Conservation (phyloP, 2,329 filamentous ascomycete genomes). For the Stromatinia cepivora region DNA sequence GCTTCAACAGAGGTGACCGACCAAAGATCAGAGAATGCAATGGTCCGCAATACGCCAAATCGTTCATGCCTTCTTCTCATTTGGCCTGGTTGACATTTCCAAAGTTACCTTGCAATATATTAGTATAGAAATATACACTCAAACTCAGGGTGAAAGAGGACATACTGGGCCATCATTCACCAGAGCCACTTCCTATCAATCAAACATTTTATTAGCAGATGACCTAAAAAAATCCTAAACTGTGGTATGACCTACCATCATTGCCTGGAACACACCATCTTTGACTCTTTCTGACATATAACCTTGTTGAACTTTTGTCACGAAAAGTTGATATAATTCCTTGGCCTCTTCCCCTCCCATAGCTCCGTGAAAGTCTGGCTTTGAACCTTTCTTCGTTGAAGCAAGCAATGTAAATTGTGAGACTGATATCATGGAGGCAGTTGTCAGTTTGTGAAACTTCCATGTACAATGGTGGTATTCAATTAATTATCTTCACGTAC, state of each 20-base stretch:
- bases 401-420: constrained; percentile 96
- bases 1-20: neutral
- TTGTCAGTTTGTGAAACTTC: neutral
- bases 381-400: constrained; percentile 91
- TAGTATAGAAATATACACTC: neutral
- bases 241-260: constrained; percentile 65
- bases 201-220: constrained; percentile 10
- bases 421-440: constrained; percentile 53
- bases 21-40: neutral
- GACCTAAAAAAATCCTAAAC: neutral
- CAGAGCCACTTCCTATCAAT: constrained; percentile 68
- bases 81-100: constrained; percentile 37
- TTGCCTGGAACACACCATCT: constrained; percentile 95
- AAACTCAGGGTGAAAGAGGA: neutral
- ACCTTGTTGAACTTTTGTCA: constrained; percentile 68
- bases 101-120: constrained; percentile 36
- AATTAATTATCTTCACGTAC: constrained; percentile 50
- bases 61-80: constrained; percentile 25
- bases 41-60: neutral
- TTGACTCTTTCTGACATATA: constrained; percentile 78
- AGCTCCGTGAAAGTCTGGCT: constrained; percentile 91
- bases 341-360: constrained; percentile 76
- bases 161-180: constrained; percentile 77
- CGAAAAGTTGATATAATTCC: constrained; percentile 80
- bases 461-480: neutral